Evolutionary conservation across 345 rosid species (phyloP), one percentile per base, ranked within the genome.

Genomic region (Sisymbrium altissimum): DNA sequence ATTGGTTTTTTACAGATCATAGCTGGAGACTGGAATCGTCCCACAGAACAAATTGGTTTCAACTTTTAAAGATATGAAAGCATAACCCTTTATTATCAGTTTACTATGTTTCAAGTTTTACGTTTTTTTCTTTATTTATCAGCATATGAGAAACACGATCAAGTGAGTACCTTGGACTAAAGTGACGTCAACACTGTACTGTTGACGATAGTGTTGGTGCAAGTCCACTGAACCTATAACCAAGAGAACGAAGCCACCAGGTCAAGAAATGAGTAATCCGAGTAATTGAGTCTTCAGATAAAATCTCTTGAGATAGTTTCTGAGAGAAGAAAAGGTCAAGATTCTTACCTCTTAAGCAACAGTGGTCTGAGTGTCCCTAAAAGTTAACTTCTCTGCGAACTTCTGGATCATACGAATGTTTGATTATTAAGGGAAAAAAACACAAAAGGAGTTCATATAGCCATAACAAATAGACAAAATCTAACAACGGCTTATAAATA

Each of bases 331-430:
- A 41, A 75, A 15, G 32, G 58, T 43, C 33, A 60, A 62, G 52
- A 54, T 54, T 63, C 11, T 76, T 43, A 68, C 78, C 68, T 67
- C n/a, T 54, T 58, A 41, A 58, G 55, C 56, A 59, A 54, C 17
- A 44, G 10, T 75, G 18, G 54, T 46, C 43, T 65, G 41, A 29
- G 29, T 27, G 71, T 30, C 82, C 78, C 79, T 67, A 74, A 76
- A 68, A 64, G 69, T 73, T 79, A 83, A 71, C 60, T 64, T 71
- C 0, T 84, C 75, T 44, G 91, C 90, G 19, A 87, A 86, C 64
- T 84, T 86, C 85, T 90, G 84, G 74, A 81, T 84, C 78, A 66
- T 69, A 30, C 76, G 81, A 41, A 95, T 84, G 98, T 95, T 78
- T 70, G 46, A 17, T 58, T 30, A 83, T 88, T 19, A 87, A 92